Evolutionary conservation across 2,329 filamentous ascomycete species (phyloP).

Genomic region (Lasiodiplodia sp.): DNA sequence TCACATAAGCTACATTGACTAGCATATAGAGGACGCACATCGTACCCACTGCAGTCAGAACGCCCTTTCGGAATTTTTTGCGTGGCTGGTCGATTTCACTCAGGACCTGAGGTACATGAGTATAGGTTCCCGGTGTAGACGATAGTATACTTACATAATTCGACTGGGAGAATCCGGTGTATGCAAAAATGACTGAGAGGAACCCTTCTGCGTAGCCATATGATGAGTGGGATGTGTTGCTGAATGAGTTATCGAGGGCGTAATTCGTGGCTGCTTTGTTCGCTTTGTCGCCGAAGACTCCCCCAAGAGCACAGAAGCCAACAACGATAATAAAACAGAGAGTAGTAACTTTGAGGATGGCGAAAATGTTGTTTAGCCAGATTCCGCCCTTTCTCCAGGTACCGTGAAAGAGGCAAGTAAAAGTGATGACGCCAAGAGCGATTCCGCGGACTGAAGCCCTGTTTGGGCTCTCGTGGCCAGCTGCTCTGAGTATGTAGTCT

Average conservation of each 20-base stretch:
- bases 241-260: conserved; percentile 37
- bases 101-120: conserved; percentile 44
- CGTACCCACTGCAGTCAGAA: conserved; percentile 30
- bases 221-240: conserved; percentile 32
- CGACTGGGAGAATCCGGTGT: conserved; percentile 54
- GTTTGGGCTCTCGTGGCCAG: conserved; percentile 39
- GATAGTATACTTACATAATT: conserved; percentile 25
- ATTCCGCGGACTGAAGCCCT: conserved; percentile 54
- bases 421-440: conserved; percentile 54
- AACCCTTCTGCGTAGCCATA: conserved; percentile 51
- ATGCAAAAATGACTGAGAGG: conserved; percentile 53
- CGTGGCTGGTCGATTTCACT: conserved; percentile 34
- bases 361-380: conserved; percentile 59
- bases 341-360: conserved; percentile 58
- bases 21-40: conserved; percentile 48
- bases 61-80: conserved; percentile 33
- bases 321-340: conserved; percentile 56
- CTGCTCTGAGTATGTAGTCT: conserved; percentile 45
- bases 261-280: conserved; percentile 40
- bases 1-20: conserved; percentile 55
- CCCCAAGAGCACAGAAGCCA: conserved; percentile 39
- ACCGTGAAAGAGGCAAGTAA: conserved; percentile 58
- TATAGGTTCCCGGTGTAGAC: not conserved
- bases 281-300: conserved; percentile 25
- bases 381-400: conserved; percentile 60